Base-by-base conservation (phyloP, 768 basidiomycete species). In the Psilocybe cubensis region DNA sequence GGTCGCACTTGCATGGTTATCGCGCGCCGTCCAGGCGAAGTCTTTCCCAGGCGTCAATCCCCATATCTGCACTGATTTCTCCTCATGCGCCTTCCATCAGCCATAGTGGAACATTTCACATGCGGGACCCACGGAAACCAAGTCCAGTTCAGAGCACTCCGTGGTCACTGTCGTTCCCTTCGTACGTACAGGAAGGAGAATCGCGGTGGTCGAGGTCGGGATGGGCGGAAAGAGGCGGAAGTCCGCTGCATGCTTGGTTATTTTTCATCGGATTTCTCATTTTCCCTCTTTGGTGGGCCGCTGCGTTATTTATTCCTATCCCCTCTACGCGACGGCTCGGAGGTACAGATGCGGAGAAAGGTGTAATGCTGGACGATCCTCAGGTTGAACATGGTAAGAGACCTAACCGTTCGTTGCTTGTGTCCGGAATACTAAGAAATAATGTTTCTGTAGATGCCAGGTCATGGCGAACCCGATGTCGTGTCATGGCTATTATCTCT, bases 301-400 rank as follows among this genome's bases (percentile, higher is more conserved):
- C 81, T 70, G 76, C 75, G 7, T 79, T 70, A 42, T 58, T 80
- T 55, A 68, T 77, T 46, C 75, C 75, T 23, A 80, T 88, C 10
- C 89, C 87, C 11, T 73, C 68, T 64, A 92, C 90, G 23, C 77
- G 91, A 66, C 75, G 77, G 35, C 78, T 88, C 18, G 88, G 83
- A 20, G 85, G 76, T 35, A 76, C 76, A 20, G 76, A 76, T 51
- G 72, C 66, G 45, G 89, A 91, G 72, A 91, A 90, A 69, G 86
- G 76, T 18, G 89, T 91, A 14, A 76, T 87, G 25, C 74, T 91
- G 46, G 89, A 91, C 65, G 89, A 92, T 70, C 90, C 90, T 24
- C 90, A 92, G 67, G 81, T 91, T 53, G 91, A 92, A 66, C 80
- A 82, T 66, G 86, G 91, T 91, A 63, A 65, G 87, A n/a, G n/a